Conservation (phyloP, 192 early-diverging fungal species). For the Allomyces arbusculus region DNA sequence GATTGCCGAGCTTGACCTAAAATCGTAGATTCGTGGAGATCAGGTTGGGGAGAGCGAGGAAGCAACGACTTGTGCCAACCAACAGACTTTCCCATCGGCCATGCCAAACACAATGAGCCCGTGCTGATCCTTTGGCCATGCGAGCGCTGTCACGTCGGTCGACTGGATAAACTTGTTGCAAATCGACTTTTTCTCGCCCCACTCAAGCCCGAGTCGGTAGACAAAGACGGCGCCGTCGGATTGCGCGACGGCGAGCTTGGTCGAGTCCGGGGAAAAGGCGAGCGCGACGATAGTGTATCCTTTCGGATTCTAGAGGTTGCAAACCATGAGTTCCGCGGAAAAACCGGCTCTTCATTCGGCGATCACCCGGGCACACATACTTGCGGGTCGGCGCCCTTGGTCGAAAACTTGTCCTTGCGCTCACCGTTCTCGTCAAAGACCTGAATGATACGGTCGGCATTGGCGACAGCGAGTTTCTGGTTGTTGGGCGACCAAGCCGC, state of each 20-base stretch:
- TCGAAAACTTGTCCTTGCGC: constrained; percentile 36
- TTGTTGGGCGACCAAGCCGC: constrained; percentile 37
- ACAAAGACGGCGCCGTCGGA: constrained; percentile 39
- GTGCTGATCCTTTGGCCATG: constrained; percentile 37
- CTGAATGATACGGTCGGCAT: constrained; percentile 26
- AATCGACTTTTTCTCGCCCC: constrained; percentile 46
- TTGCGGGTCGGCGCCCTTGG: constrained; percentile 45
- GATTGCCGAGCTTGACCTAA: constrained; percentile 33
- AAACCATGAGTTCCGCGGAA: not conserved
- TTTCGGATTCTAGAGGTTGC: constrained; percentile 11
- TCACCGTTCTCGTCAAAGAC: constrained; percentile 48
- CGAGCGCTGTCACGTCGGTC: constrained; percentile 35
- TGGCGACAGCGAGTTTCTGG: constrained; percentile 36
- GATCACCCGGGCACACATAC: not conserved
- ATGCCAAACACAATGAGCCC: constrained; percentile 42
- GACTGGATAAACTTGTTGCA: constrained; percentile 46
- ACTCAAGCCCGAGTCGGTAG: constrained; percentile 41
- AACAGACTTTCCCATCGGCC: constrained; percentile 15
- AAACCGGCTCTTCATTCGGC: not conserved
- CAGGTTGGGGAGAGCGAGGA: no score
- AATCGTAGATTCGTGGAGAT: not conserved
- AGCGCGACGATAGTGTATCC: constrained; percentile 14
- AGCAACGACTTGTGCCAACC: no score
- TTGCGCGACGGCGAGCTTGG: constrained; percentile 39
- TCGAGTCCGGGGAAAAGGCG: constrained; percentile 39